These are phyloP conservation scores for Coemansia sp. DNA, from an alignment of 192 early-diverging fungal species.

Conservation along the genomic window DNA sequence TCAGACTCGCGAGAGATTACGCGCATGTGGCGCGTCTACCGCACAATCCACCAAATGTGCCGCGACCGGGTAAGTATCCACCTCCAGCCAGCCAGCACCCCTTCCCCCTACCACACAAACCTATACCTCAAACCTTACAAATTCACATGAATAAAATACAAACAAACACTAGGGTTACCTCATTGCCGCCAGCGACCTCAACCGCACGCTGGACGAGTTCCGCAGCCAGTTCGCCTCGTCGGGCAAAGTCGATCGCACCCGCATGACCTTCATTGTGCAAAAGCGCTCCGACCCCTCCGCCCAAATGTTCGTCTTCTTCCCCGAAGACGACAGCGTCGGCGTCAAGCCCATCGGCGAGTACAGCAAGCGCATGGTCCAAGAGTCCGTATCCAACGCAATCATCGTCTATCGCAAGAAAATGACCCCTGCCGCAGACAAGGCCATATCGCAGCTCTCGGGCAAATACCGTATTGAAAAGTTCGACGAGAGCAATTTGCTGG, in stretches of 20 bases:
- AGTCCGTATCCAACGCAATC: constrained; percentile 79
- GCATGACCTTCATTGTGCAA: constrained; percentile 82
- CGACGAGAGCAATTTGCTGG: constrained; percentile 85
- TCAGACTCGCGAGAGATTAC: constrained; percentile 59
- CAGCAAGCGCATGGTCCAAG: constrained; percentile 71
- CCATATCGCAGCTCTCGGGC: constrained; percentile 45
- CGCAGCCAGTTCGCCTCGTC: constrained; percentile 60
- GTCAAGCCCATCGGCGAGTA: constrained; percentile 88
- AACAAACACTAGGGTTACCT: constrained; percentile 64
- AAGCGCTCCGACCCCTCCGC: constrained; percentile 76
- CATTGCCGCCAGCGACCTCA: constrained; percentile 74
- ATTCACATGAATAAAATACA: neutral
- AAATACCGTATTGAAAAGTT: constrained; percentile 76
- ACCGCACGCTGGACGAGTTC: constrained; percentile 81
- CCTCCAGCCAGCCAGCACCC: no score
- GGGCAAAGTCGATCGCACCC: constrained; percentile 75
- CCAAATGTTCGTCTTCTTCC: constrained; percentile 90
- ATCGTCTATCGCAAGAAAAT: constrained; percentile 82
- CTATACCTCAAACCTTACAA: neutral
- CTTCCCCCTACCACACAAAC: neutral
- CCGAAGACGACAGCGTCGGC: constrained; percentile 84
- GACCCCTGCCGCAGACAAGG: constrained; percentile 83
- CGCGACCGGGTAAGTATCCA: constrained; percentile 71
- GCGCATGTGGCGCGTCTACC: constrained; percentile 78
- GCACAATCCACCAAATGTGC: constrained; percentile 89